These are phyloP conservation scores for Daldinia loculata DNA, from an alignment of 495 filamentous ascomycete genomes.

Conservation along the genomic window DNA sequence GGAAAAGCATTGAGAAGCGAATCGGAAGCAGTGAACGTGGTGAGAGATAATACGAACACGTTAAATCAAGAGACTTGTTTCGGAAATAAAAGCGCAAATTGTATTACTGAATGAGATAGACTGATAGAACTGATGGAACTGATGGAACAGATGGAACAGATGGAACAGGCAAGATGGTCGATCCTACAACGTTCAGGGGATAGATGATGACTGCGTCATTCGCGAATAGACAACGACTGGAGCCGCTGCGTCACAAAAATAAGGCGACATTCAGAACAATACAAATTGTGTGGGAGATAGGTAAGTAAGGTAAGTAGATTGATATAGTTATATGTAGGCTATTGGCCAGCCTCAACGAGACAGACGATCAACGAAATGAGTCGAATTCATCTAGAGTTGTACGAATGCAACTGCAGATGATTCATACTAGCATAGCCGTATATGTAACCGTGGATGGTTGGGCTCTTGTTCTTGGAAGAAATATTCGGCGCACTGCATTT, in stretches of 20 bases:
- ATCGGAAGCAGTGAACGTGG: conserved; percentile 7
- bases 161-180: not conserved
- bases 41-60: conserved; percentile 11
- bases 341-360: conserved; percentile 6
- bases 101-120: conserved; percentile 28
- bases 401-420: conserved; percentile 14
- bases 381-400: conserved; percentile 20
- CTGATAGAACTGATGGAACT: conserved; percentile 3
- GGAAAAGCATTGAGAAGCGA: conserved; percentile 3
- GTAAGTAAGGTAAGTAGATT: not conserved
- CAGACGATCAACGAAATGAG: conserved; percentile 9
- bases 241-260: conserved; percentile 39
- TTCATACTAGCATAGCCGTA: conserved; percentile 24
- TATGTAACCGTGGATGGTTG: not conserved
- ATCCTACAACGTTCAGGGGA: conserved; percentile 22
- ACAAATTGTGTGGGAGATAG: not conserved
- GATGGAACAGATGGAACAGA: not conserved
- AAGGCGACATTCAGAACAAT: conserved; percentile 33
- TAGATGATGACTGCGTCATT: conserved; percentile 23
- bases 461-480: conserved; percentile 12
- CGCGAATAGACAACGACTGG: conserved; percentile 37
- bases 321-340: conserved; percentile 10
- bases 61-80: conserved; percentile 7
- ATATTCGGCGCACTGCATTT: conserved; percentile 20
- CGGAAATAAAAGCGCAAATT: conserved; percentile 17